phyloP scores from a whole-genome alignment of 2,329 filamentous ascomycete genomes.

The Boeremia lycopersici region DNA sequence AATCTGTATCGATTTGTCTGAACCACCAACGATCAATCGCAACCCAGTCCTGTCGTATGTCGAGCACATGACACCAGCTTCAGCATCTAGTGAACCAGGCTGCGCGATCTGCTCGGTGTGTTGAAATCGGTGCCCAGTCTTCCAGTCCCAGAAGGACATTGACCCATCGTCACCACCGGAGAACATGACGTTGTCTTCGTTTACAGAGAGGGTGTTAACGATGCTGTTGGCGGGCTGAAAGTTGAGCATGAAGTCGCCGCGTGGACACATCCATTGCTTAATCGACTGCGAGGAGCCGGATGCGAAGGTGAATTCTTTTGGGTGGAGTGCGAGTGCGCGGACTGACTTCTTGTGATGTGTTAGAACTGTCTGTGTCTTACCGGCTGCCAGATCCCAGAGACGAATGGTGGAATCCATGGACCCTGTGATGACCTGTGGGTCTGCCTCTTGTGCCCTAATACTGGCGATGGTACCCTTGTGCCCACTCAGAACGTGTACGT shows the following conservation, averaged over 20 bases:
- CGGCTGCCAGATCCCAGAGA: constrained; percentile 93
- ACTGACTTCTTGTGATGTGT: constrained; percentile 99
- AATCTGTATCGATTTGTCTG: constrained; percentile 91
- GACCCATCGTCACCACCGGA: constrained; percentile 95
- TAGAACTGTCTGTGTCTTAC: constrained; percentile 93
- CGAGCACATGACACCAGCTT: constrained; percentile 92
- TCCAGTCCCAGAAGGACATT: constrained; percentile 99
- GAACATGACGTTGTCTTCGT: constrained; percentile 94
- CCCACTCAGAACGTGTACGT: constrained; percentile 89
- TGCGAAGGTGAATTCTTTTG: constrained; percentile 94
- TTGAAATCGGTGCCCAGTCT: constrained; percentile 91
- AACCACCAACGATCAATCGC: constrained; percentile 90
- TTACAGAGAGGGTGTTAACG: constrained; percentile 91
- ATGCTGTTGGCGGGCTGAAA: constrained; percentile 96
- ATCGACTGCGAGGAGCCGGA: constrained; percentile 90
- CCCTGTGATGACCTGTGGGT: constrained; percentile 93
- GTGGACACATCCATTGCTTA: constrained; percentile 99
- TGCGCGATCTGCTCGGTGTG: constrained; percentile 88
- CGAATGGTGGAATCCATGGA: constrained; percentile 72
- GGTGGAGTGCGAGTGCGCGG: constrained; percentile 80
- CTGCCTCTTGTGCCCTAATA: constrained; percentile 91
- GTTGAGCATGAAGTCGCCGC: constrained; percentile 98
- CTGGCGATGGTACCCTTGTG: constrained; percentile 91
- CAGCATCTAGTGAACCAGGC: constrained; percentile 90
- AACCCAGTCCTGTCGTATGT: constrained; percentile 90